phyloP scores from a whole-genome alignment of 495 filamentous ascomycete species.

The Neurospora tetraspora region DNA sequence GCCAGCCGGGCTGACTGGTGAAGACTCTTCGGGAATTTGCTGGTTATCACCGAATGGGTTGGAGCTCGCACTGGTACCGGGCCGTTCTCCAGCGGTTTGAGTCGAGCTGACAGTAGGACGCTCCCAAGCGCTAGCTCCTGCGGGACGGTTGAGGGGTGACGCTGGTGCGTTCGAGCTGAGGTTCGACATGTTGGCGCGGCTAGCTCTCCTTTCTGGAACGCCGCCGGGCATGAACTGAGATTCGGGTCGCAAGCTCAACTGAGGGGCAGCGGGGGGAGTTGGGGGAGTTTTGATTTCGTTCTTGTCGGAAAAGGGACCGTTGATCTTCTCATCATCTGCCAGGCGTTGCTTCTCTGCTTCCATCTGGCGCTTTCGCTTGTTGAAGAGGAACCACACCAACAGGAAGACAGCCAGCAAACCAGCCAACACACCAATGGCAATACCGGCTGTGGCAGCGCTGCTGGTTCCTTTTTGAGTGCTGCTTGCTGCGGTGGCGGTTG shows the following conservation, averaged over 20 bases:
- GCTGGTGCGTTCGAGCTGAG: constrained; percentile 31
- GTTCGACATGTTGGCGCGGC: constrained; percentile 36
- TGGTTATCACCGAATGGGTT: constrained; percentile 44
- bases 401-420: constrained; percentile 51
- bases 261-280: constrained; percentile 44
- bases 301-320: constrained; percentile 34
- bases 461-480: constrained; percentile 33
- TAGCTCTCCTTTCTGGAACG: constrained; percentile 29
- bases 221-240: constrained; percentile 78
- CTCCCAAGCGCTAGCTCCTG: constrained; percentile 33
- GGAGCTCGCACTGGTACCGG: constrained; percentile 33
- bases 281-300: constrained; percentile 24
- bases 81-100: constrained; percentile 24
- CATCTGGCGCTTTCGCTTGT: constrained; percentile 44
- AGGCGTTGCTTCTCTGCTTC: constrained; percentile 33
- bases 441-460: constrained; percentile 66
- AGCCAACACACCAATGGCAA: constrained; percentile 67
- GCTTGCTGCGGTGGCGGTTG: constrained; percentile 14
- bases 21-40: constrained; percentile 20
- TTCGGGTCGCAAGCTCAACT: constrained; percentile 76
- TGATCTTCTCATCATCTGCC: constrained; percentile 49
- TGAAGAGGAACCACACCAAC: constrained; percentile 59
- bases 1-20: constrained; percentile 14
- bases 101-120: constrained; percentile 13
- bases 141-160: constrained; percentile 16